Conservation (phyloP, 2,329 filamentous ascomycete genomes). For the Cercospora zeina region DNA sequence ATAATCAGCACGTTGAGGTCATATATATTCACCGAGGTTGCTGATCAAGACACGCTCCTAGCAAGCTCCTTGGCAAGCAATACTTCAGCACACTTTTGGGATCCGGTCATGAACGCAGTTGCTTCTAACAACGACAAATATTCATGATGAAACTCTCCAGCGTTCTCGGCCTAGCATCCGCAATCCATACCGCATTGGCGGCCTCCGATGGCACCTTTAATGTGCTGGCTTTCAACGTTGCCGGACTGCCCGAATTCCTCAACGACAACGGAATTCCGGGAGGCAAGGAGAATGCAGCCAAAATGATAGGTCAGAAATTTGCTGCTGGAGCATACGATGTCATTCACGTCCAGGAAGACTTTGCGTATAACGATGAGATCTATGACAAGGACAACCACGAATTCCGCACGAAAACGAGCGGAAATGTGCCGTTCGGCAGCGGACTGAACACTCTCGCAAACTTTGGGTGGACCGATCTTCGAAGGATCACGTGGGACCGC, state of each 20-base stretch:
- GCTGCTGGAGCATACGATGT: constrained; percentile 60
- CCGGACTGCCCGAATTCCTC: constrained; percentile 58
- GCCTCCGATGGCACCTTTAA: constrained; percentile 43
- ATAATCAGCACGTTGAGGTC: background rate
- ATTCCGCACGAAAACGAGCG: constrained; percentile 63
- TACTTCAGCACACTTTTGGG: background rate
- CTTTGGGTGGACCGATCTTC: constrained; percentile 58
- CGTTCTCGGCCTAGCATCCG: background rate
- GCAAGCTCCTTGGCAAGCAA: background rate
- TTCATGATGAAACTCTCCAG: background rate
- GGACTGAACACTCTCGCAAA: constrained; percentile 66
- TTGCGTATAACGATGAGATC: constrained; percentile 66
- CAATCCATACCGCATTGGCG: background rate
- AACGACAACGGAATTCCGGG: constrained; percentile 63
- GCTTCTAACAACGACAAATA: background rate
- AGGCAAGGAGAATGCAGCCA: constrained; percentile 61
- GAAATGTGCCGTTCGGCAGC: constrained; percentile 63
- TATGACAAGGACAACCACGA: constrained; percentile 62
- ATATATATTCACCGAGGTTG: background rate
- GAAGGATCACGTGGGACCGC: constrained; percentile 59
- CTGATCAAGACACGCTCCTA: background rate
- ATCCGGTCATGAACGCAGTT: background rate
- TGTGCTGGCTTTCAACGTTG: constrained; percentile 60
- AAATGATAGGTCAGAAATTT: constrained; percentile 58
- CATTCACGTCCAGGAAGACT: constrained; percentile 66